Percentiles rank a stretch among this genome's conserved stretches.
These are phyloP conservation scores for Epichloe typhina DNA, from an alignment of 2,329 filamentous ascomycete genomes.

Conservation along the genomic window DNA sequence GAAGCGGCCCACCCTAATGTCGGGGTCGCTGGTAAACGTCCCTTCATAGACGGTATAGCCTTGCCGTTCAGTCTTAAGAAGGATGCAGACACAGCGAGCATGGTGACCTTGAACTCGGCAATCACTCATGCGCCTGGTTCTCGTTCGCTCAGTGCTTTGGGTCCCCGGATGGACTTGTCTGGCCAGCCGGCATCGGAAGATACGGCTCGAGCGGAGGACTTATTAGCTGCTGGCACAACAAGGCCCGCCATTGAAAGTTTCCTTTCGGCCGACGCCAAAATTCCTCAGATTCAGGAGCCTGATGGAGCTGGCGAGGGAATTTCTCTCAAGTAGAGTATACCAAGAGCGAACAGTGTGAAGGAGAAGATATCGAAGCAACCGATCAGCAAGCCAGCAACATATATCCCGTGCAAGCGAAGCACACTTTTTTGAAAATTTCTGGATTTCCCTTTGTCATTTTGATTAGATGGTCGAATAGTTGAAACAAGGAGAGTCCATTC, in stretches of 20 bases:
- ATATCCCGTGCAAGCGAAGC: constrained; percentile 8
- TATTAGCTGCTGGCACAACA: constrained; percentile 4
- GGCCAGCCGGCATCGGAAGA: constrained; percentile 1
- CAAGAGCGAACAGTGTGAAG: neutral
- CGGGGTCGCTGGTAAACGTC: constrained; percentile 45
- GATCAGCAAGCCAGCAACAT: neutral
- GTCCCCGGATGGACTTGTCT: constrained; percentile 1
- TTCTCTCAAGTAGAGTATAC: neutral
- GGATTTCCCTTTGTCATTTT: neutral
- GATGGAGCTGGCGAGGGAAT: neutral
- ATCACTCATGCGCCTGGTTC: constrained; percentile 16
- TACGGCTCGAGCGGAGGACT: constrained; percentile 5
- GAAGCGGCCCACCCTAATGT: constrained; percentile 28
- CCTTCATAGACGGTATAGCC: constrained; percentile 55
- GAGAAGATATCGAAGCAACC: neutral
- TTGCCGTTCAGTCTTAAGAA: constrained; percentile 58
- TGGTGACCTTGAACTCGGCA: constrained; percentile 47
- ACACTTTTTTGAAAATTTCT: neutral
- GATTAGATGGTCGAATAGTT: neutral
- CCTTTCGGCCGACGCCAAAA: constrained; percentile 34
- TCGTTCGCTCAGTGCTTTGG: constrained; percentile 20
- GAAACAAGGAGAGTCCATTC: neutral
- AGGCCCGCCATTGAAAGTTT: constrained; percentile 34
- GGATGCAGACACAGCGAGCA: constrained; percentile 54
- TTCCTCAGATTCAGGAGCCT: constrained; percentile 18